Evolutionary conservation across 1,284 basidiomycete genomes (phyloP), one percentile per base, ranked within the genome.

Genomic region (Paramarasmius palmivorus): DNA sequence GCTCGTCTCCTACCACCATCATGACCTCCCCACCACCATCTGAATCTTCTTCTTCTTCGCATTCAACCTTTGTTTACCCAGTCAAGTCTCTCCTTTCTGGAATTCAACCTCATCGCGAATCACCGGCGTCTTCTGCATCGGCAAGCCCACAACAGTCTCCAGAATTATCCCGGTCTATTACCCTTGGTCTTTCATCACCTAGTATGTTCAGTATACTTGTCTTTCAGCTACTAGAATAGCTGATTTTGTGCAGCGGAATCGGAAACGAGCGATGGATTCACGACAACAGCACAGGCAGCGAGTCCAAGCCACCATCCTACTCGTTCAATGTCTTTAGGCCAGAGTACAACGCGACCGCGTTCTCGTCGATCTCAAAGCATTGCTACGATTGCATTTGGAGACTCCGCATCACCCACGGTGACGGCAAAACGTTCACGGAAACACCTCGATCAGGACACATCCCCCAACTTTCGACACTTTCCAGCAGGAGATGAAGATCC

Each of bases 31-130:
- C 38, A 3, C 32, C 26, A 14, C 23, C 29, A 15, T 26, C 39
- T 36, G 29, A 51, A 4, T 32, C 32, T 20, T 19, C 25, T 17
- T 25, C 39, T 14, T 37, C 46, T 3, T 58, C 63, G 3, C 60
- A 46, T 19, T 38, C 68, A 1, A 64, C 68, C 42, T 75, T 69
- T 53, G 64, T 76, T 38, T 77, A 75, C 57, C 75, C 74, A 0
- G 65, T 74, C 20, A 72, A 66, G 52, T 74, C 74, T 37, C 63
- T 77, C 14, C 61, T 75, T 35, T 65, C 60, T 29, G 63, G 68
- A 17, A 64, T 62, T 39, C 72, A 73, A 17, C 69, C 72, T 67
- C 68, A 15, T 67, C 62, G 19, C 44, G 50, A 47, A 61, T 73
- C 53, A 67, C 66, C 35, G 66, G 67, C 35, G 70, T 69, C 29